A percentile compares a stretch with the other conserved stretches of the same genome.
These are phyloP conservation scores for Sugiyamaella chiloensis DNA, from an alignment of 805 yeast genomes.

Conservation along the genomic window DNA sequence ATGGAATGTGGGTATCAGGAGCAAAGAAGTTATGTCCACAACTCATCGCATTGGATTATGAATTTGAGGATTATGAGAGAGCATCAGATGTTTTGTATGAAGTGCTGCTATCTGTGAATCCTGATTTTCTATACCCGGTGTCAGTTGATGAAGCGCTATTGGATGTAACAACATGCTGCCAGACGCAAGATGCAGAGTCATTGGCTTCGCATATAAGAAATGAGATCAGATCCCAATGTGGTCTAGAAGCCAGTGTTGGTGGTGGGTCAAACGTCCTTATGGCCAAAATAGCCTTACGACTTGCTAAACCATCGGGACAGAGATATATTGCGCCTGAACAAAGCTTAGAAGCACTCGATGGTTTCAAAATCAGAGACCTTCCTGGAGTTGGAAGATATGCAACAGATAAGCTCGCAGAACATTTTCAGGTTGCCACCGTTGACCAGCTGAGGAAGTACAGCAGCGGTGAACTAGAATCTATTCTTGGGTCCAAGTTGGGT, in stretches of 20 bases:
- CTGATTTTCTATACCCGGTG: slow-evolving; percentile 63
- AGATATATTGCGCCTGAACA: slow-evolving; percentile 37
- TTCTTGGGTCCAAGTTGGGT: slow-evolving; percentile 73
- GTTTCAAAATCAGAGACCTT: slow-evolving; percentile 38
- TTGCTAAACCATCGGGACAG: slow-evolving; percentile 79
- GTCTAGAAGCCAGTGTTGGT: slow-evolving; percentile 77
- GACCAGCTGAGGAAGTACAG: slow-evolving; percentile 39
- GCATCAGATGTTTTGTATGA: slow-evolving; percentile 65
- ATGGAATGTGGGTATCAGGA: slow-evolving; percentile 84
- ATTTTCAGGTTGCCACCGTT: slow-evolving; percentile 36
- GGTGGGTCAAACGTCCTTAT: slow-evolving; percentile 67
- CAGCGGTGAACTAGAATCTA: slow-evolving; percentile 37
- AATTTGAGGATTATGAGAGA: slow-evolving; percentile 68
- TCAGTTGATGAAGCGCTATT: slow-evolving; percentile 90
- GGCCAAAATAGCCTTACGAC: slow-evolving; percentile 69
- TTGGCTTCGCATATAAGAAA: slow-evolving; percentile 28
- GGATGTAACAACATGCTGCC: slow-evolving; percentile 47
- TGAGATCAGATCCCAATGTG: slow-evolving; percentile 43
- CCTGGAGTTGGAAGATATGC: slow-evolving; percentile 45
- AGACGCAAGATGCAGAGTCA: not conserved
- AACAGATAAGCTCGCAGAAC: slow-evolving; percentile 43
- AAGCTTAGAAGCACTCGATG: slow-evolving; percentile 35
- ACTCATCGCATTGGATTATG: slow-evolving; percentile 61
- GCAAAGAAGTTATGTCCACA: slow-evolving; percentile 69
- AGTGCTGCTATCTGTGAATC: slow-evolving; percentile 45